Evolutionary conservation across 2,329 filamentous ascomycete species (phyloP), one percentile per base, ranked within the genome.

Genomic region (Achaetomium macrosporum): DNA sequence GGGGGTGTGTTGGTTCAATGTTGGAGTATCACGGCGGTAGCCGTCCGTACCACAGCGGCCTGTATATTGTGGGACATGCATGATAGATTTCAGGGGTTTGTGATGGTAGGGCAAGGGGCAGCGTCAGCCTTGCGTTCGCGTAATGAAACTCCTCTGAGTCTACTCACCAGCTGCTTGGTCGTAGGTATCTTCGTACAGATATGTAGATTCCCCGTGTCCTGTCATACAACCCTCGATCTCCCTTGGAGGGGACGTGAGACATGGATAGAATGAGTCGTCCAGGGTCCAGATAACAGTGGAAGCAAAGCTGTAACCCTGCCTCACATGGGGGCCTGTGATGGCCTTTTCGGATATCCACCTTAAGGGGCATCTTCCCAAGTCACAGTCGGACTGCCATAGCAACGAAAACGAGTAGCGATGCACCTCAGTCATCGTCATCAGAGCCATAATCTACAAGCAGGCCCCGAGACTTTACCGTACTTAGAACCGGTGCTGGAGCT

Each of bases 401-500:
- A n/a, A n/a, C 25, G 25, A 25, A 4, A 25, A 7, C 25, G 25
- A 25, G 25, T 25, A 9, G 35, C 4, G n/a, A 3, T 3, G 13
- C n/a, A 17, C 12, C 42, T 58, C 53, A 59, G 19, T 59, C 56
- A 39, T 58, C 55, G 40, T 57, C 53, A 30, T 57, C 54, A 31
- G 62, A 64, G 1, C 54, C 61, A 31, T 64, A 64, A 20, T 55
- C 57, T 5, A 64, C 60, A 39, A 64, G 42, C 13, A 57, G 19
- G 2, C 55, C 57, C 3, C 58, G 54, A 8, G 54, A 29, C 37
- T 59, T 61, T 17, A 50, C 54, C 2, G 25, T 42, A n/a, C 35
- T 43, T 31, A 31, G 8, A n/a, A 37, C 30, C 10, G 43, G 15
- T 31, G 29, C 39, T 13, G 43, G 33, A 5, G 47, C 43, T 20